Conservation (phyloP, 768 basidiomycete genomes). For the Rhodosporidiobolus odoratus region DNA sequence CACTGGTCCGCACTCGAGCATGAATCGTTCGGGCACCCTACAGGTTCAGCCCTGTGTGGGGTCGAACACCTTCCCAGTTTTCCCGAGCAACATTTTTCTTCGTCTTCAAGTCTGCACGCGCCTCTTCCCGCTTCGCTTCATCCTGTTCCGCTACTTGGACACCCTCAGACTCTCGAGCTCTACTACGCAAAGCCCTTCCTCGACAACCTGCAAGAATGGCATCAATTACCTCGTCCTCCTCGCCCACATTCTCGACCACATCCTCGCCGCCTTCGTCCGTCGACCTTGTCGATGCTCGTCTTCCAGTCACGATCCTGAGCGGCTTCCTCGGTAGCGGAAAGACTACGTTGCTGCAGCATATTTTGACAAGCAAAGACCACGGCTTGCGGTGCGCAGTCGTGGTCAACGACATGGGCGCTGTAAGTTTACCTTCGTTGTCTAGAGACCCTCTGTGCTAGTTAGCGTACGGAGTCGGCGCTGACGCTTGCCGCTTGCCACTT, state of each 20-base stretch:
- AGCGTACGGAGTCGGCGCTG: no score
- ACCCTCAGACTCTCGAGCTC: no score
- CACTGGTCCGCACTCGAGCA: no score
- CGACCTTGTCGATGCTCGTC: constrained; percentile 26
- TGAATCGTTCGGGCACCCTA: not conserved
- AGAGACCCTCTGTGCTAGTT: no score
- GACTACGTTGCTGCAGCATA: constrained; percentile 42
- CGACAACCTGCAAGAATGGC: not conserved
- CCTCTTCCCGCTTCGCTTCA: no score
- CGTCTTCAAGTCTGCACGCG: no score
- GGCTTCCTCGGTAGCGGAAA: constrained; percentile 46
- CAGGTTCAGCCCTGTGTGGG: no score
- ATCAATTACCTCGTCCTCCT: not conserved
- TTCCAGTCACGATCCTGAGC: constrained; percentile 46
- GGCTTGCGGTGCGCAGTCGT: constrained; percentile 43
- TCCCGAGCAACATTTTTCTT: no score
- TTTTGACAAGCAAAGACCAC: constrained; percentile 42
- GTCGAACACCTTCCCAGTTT: no score
- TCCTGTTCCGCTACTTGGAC: no score
- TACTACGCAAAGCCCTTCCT: no score
- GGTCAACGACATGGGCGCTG: constrained; percentile 46
- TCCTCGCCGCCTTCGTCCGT: not conserved
- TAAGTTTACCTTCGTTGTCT: no score
- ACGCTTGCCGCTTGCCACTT: not conserved
- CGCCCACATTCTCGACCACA: not conserved